phyloP scores from a whole-genome alignment of 2,329 filamentous ascomycete species.

The Botrytis paeoniae region DNA sequence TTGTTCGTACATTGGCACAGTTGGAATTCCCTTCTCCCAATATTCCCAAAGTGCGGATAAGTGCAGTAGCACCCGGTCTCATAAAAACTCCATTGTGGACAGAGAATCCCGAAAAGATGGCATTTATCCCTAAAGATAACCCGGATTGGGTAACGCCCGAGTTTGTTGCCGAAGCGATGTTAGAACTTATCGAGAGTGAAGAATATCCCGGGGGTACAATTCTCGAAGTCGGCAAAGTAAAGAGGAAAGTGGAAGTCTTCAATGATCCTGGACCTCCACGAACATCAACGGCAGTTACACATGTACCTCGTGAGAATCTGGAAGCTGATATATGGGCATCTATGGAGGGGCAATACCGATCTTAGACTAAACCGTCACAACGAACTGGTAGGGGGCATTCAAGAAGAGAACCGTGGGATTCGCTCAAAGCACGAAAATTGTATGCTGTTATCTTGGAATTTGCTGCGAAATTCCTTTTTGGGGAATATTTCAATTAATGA shows the following conservation, averaged over 20 bases:
- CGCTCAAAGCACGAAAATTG: background rate
- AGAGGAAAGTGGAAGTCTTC: constrained; percentile 38
- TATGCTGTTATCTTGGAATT: background rate
- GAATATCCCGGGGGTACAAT: constrained; percentile 42
- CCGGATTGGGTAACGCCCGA: constrained; percentile 44
- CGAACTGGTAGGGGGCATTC: background rate
- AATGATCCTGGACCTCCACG: constrained; percentile 43
- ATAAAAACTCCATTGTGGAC: constrained; percentile 46
- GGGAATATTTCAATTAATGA: background rate
- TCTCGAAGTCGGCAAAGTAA: constrained; percentile 42
- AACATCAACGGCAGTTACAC: background rate
- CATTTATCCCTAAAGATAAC: constrained; percentile 33
- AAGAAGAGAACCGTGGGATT: background rate
- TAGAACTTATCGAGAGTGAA: constrained; percentile 40
- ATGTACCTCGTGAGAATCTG: background rate
- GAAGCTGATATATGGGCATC: constrained; percentile 14
- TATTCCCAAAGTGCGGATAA: constrained; percentile 41
- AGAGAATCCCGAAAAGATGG: constrained; percentile 45
- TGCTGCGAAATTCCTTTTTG: too few species aligned
- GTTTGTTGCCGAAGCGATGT: constrained; percentile 46
- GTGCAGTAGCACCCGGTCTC: constrained; percentile 44
- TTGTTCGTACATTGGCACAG: constrained; percentile 43
- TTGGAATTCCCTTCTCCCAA: constrained; percentile 38
- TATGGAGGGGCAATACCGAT: constrained; percentile 2
- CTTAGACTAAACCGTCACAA: background rate